A percentile compares a stretch with the other conserved stretches of the same genome.
Evolutionary conservation across 2,329 filamentous ascomycete genomes (phyloP).

Genomic region (Ploettnerulaceae sp.): DNA sequence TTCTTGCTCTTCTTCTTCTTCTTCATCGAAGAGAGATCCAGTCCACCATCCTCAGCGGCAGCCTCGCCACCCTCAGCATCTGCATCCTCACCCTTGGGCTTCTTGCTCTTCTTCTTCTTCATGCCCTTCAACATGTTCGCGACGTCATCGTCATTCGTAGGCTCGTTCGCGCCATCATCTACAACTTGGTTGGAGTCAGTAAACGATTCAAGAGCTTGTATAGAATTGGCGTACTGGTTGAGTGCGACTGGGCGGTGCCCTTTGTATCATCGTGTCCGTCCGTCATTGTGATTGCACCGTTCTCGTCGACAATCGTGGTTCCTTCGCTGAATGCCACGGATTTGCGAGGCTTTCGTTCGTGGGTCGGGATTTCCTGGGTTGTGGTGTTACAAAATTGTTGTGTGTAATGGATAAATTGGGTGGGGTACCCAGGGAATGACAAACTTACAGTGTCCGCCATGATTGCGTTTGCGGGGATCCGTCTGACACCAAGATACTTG

Average conservation of each 20-base stretch:
- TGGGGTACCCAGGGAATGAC: constrained; percentile 17
- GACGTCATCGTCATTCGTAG: constrained; percentile 48
- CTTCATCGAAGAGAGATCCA: constrained; percentile 38
- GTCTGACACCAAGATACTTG: not conserved
- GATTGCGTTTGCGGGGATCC: constrained; percentile 37
- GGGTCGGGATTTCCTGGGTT: constrained; percentile 26
- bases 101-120: constrained; percentile 88
- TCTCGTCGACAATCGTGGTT: constrained; percentile 79
- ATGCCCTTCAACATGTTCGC: constrained; percentile 64
- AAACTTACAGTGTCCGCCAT: constrained; percentile 45
- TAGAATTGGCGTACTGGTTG: constrained; percentile 58
- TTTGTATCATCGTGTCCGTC: constrained; percentile 67
- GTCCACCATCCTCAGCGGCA: constrained; percentile 44
- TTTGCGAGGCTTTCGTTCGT: constrained; percentile 73
- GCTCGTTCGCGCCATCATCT: constrained; percentile 33
- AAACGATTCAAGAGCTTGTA: constrained; percentile 51
- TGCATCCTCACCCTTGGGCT: constrained; percentile 59
- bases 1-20: constrained; percentile 37
- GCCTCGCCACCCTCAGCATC: constrained; percentile 55
- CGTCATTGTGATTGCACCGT: constrained; percentile 77
- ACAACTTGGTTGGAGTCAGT: constrained; percentile 43
- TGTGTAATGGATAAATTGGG: constrained; percentile 17
- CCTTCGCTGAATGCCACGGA: constrained; percentile 91
- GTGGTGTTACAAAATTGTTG: constrained; percentile 21
- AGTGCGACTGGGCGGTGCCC: constrained; percentile 76